These are phyloP conservation scores for Termitomyces sp. DNA, from an alignment of 768 basidiomycete genomes.

Conservation along the genomic window DNA sequence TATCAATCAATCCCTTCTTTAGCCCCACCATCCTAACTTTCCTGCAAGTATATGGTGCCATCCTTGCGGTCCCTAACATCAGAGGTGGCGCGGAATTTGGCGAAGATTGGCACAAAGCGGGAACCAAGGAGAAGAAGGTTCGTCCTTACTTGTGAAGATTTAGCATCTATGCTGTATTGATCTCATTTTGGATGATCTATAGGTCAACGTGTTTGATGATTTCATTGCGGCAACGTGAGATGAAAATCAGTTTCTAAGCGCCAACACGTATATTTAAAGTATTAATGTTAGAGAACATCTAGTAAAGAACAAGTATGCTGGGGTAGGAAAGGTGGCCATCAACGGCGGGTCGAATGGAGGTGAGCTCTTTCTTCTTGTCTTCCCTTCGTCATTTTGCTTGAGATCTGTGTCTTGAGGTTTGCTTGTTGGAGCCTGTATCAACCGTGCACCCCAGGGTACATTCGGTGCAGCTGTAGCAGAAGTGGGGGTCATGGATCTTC, in stretches of 20 bases:
- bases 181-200: background rate
- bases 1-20: slow-evolving; percentile 70
- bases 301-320: slow-evolving; percentile 66
- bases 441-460: slow-evolving; percentile 68
- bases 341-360: slow-evolving; percentile 84
- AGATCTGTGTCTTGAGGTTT: slow-evolving; percentile 38
- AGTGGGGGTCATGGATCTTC: slow-evolving; percentile 76
- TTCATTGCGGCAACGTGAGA: slow-evolving; percentile 76
- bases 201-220: slow-evolving; percentile 77
- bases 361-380: slow-evolving; percentile 18
- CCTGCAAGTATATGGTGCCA: slow-evolving; percentile 61
- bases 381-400: background rate
- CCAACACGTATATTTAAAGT: background rate
- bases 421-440: slow-evolving; percentile 79
- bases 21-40: slow-evolving; percentile 67
- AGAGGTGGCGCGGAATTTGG: slow-evolving; percentile 77
- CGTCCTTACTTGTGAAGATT: background rate
- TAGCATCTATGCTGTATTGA: background rate
- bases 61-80: slow-evolving; percentile 56
- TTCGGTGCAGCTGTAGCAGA: slow-evolving; percentile 79
- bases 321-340: slow-evolving; percentile 64
- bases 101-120: slow-evolving; percentile 78
- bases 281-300: slow-evolving; percentile 50
- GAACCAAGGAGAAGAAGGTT: slow-evolving; percentile 67
- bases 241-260: background rate